These are phyloP conservation scores for Lyophyllum decastes DNA, from an alignment of 768 basidiomycete genomes.

Conservation along the genomic window DNA sequence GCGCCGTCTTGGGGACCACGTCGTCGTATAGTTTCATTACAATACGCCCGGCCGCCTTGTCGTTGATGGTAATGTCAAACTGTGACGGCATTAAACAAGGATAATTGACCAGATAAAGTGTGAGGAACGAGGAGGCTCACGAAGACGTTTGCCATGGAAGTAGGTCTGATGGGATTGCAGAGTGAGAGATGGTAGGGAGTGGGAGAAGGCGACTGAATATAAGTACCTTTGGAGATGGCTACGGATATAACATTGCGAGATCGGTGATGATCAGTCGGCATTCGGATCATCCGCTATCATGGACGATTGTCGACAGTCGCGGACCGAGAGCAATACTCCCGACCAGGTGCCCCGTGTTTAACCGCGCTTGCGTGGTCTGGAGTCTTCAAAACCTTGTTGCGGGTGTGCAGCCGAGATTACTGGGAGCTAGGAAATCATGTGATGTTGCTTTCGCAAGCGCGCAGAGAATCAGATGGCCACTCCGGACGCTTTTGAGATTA, in stretches of 20 bases:
- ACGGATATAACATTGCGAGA: constrained; percentile 12
- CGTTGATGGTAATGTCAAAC: constrained; percentile 69
- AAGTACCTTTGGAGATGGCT: constrained; percentile 1
- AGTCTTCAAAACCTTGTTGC: not conserved
- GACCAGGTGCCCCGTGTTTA: not conserved
- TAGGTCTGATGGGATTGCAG: not conserved
- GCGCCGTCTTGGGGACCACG: constrained; percentile 76
- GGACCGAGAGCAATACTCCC: not conserved
- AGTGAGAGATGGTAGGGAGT: not conserved
- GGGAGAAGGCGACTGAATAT: not conserved
- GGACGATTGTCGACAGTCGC: not conserved
- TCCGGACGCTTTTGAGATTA: constrained; percentile 10
- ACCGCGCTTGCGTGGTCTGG: not conserved
- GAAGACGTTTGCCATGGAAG: constrained; percentile 20
- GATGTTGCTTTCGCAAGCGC: not conserved
- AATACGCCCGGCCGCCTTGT: constrained; percentile 62
- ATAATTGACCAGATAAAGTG: not conserved
- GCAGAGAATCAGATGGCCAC: constrained; percentile 11
- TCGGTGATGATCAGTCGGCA: constrained; percentile 11
- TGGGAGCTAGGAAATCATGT: constrained; percentile 8
- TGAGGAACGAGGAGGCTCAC: constrained; percentile 2
- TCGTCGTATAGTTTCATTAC: constrained; percentile 84
- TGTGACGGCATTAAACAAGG: constrained; percentile 20
- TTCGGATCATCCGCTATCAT: constrained; percentile 13
- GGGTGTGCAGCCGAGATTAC: not conserved